These are phyloP conservation scores for Amanita pseudoporphyria DNA, from an alignment of 768 basidiomycete genomes.

Conservation along the genomic window DNA sequence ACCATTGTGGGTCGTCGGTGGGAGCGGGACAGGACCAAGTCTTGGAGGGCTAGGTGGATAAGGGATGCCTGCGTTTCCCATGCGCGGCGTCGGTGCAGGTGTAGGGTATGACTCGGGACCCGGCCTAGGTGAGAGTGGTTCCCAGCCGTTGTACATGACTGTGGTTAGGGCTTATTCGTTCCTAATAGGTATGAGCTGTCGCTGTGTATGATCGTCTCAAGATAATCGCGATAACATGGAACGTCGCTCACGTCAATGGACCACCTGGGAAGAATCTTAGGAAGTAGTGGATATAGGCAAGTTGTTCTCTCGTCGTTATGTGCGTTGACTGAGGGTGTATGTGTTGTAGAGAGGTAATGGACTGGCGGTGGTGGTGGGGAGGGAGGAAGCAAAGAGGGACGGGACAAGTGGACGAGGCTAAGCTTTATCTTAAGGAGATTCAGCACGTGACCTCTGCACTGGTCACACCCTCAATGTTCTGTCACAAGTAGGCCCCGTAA, in stretches of 20 bases:
- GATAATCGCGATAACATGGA: neutral
- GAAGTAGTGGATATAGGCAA: neutral
- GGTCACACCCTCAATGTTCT: too few species aligned
- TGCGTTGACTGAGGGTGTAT: neutral
- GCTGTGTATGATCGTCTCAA: neutral
- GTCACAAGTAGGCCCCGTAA: too few species aligned
- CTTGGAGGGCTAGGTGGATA: neutral
- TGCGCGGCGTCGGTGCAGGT: constrained; percentile 2
- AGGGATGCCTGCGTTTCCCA: neutral
- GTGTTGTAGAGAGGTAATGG: neutral
- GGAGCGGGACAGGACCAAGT: neutral
- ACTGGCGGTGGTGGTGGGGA: neutral
- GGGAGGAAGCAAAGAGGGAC: neutral
- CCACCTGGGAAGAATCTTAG: neutral
- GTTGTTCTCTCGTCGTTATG: neutral
- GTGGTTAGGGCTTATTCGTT: neutral
- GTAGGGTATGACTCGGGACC: constrained; percentile 1
- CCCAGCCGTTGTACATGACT: constrained; percentile 1
- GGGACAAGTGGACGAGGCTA: neutral
- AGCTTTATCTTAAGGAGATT: constrained; percentile 1
- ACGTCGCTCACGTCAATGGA: neutral
- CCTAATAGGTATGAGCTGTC: neutral
- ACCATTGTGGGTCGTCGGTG: neutral
- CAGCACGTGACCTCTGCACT: constrained; percentile 2
- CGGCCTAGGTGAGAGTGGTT: neutral